Evolutionary conservation across 2,329 filamentous ascomycete species (phyloP), one percentile per base, ranked within the genome.

Genomic region (Aotearoamyces nothofagi): DNA sequence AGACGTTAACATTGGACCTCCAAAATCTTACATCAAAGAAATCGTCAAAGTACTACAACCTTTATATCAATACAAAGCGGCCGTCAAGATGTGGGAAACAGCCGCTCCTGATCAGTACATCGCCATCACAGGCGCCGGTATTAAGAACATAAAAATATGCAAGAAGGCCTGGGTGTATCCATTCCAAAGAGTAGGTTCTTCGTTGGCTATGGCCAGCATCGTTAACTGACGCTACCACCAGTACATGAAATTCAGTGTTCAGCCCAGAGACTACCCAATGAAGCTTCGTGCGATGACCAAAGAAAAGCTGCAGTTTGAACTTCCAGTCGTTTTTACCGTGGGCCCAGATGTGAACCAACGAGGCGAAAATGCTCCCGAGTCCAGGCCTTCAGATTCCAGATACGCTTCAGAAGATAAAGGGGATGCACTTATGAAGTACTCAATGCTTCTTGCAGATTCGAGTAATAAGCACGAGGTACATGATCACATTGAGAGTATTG

Each of bases 221-320:
- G n/a, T n/a, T n/a, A n/a, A n/a, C n/a, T n/a, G n/a, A n/a, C n/a
- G n/a, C n/a, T n/a, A n/a, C n/a, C n/a, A n/a, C 5, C 26, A 54
- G 34, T 45, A 52, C 15, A 50, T 47, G 10, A 56, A 53, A 30
- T 55, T 58, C 35, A 68, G 61, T 36, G 73, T 80, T 44, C 75
- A 75, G 39, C 78, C 78, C 0, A 80, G 81, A 46, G 82, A 92
- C 54, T 87, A 90, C 53, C 70, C 68, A 33, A 80, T 92, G 64
- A 73, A 74, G 32, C 59, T 92, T 2, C 79, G 86, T 48, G 82
- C 82, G 32, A 92, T 92, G 82, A 92, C 82, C 11, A 71, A 76
- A 43, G 83, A 92, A 57, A 92, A 92, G 52, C 64, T 90, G 3
- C 78, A 86, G 38, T 86, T 90, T 49, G 63, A 73, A 4, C 66